Evolutionary conservation across 176 grass and related monocot genomes (phyloP), one percentile per base, ranked within the genome.

Genomic region (Tuctoria greenei): DNA sequence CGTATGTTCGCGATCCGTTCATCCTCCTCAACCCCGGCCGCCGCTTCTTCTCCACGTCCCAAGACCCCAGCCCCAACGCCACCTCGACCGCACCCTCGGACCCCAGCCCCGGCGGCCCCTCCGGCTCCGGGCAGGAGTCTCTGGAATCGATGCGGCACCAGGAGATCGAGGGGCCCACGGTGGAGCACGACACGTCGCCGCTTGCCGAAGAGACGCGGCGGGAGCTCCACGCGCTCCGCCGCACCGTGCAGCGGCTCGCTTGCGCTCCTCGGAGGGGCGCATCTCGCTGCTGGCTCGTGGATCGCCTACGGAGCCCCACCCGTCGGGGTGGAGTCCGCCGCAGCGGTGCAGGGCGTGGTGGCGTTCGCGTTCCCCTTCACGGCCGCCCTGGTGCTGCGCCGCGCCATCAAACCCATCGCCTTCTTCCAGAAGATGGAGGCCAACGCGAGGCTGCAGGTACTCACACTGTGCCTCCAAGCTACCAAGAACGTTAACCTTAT

Each of bases 371-470:
- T 99, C 85, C 89, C 87, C 65, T 95, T 99, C 65, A 71, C 91
- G 6, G 59, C 51, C 42, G 91, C 95, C 10, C 87, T 99, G 52
- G 73, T 99, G 36, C 84, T 99, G 83, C 92, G 89, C 45, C 89
- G 74, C 63, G 62, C 85, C 42, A 77, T 99, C 58, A 99, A 99
- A 76, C 85, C 91, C 55, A 94, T 99, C 70, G 61, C 73, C 39
- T 99, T 99, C 89, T 99, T 95, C 75, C 84, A 90, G 63, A 99
- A 92, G 87, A 95, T 95, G 89, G 95, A 99, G 85, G 91, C 88
- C 66, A 84, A 86, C 23, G 91, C 85, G 37, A 76, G 95, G 76
- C 80, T 99, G 49, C 89, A 99, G 83, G 90, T 99, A 61, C 76
- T 99, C 40, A 95, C 95, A 12, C 80, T 87, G 26, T 88, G 89